phyloP scores from a whole-genome alignment of 768 basidiomycete species.

The Roridomyces roridus region DNA sequence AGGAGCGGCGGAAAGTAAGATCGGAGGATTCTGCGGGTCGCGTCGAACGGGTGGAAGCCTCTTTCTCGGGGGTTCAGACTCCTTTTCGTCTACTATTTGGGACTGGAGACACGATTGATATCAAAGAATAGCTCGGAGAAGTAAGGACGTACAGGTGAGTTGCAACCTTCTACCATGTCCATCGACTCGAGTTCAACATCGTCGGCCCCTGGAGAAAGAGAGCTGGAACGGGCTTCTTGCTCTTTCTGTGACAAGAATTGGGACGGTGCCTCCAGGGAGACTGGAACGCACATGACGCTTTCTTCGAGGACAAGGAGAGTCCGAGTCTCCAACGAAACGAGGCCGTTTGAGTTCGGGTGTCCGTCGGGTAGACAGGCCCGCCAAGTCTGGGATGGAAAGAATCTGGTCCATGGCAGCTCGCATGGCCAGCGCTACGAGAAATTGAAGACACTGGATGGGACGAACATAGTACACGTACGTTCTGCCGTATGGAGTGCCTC shows the following conservation, averaged over 20 bases:
- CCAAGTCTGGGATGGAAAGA: conserved; percentile 50
- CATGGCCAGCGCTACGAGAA: conserved; percentile 39
- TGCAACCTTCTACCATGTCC: background rate
- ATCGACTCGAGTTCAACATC: background rate
- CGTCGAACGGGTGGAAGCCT: background rate
- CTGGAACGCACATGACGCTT: conserved; percentile 6
- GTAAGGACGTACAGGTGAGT: too few relatives aligned
- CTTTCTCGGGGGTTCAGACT: background rate
- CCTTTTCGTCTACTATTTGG: too few relatives aligned
- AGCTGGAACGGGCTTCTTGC: background rate
- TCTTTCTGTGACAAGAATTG: conserved; percentile 2
- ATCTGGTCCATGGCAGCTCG: conserved; percentile 48
- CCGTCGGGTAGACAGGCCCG: conserved; percentile 37
- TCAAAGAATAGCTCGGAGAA: too few relatives aligned
- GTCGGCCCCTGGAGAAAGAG: background rate
- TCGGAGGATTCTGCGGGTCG: background rate
- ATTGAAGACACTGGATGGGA: background rate
- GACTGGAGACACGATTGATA: too few relatives aligned
- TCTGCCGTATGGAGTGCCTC: conserved; percentile 49
- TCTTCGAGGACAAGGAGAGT: background rate
- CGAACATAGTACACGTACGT: conserved; percentile 38
- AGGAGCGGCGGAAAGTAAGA: conserved; percentile 7
- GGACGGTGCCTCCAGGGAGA: background rate
- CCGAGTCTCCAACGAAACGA: conserved; percentile 1
- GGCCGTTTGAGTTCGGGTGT: background rate